These are phyloP conservation scores for Xylariaceae sp. DNA, from an alignment of 2,329 filamentous ascomycete species.

Conservation along the genomic window DNA sequence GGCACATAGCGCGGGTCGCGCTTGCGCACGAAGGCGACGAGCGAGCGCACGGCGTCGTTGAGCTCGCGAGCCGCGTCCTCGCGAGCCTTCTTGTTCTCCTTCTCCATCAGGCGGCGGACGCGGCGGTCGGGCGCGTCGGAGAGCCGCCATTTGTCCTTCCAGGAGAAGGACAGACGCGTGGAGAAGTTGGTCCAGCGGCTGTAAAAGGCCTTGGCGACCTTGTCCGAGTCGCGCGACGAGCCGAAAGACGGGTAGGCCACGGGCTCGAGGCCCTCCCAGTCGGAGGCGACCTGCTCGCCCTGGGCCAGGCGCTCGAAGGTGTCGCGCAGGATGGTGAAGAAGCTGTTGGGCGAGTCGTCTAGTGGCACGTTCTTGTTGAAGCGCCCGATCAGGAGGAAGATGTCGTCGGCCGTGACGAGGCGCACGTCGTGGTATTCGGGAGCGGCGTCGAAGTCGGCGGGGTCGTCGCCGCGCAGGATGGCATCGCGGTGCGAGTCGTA, in stretches of 20 bases:
- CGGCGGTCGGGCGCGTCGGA: conserved; percentile 83
- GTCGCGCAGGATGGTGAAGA: conserved; percentile 71
- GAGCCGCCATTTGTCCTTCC: conserved; percentile 78
- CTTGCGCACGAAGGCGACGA: conserved; percentile 85
- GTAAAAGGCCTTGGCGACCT: conserved; percentile 75
- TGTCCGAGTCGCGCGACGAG: conserved; percentile 62
- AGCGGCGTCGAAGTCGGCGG: conserved; percentile 37
- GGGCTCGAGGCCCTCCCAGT: conserved; percentile 54
- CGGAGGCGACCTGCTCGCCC: conserved; percentile 71
- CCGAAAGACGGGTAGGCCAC: conserved; percentile 79
- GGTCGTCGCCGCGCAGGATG: conserved; percentile 64
- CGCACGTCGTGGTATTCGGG: conserved; percentile 61
- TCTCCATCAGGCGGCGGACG: conserved; percentile 80
- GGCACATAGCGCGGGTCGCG: conserved; percentile 78
- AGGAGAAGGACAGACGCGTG: conserved; percentile 79
- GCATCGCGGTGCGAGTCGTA: conserved; percentile 91
- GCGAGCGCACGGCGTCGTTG: conserved; percentile 81
- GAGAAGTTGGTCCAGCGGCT: conserved; percentile 70
- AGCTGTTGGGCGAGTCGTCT: conserved; percentile 70
- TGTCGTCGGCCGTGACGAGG: conserved; percentile 73
- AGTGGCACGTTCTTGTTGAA: conserved; percentile 76
- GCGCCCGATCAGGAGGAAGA: conserved; percentile 68
- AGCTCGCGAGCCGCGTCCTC: conserved; percentile 82
- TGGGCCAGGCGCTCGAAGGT: conserved; percentile 72
- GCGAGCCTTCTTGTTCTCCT: conserved; percentile 79